These are phyloP conservation scores for Clavariopsis aquatica DNA, from an alignment of 495 filamentous ascomycete genomes.

Conservation along the genomic window DNA sequence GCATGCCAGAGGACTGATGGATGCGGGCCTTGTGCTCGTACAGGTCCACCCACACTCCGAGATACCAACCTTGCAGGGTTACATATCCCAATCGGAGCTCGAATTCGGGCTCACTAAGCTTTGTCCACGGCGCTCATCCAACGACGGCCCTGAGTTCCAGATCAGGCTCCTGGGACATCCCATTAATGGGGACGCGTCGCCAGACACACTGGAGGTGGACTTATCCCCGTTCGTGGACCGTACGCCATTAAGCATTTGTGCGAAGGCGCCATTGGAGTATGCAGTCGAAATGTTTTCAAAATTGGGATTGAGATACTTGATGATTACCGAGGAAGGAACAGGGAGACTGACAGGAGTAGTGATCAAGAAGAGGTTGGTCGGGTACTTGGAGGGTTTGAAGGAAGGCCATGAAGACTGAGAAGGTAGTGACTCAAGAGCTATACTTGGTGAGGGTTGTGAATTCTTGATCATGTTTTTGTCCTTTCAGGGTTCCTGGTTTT, in stretches of 20 bases:
- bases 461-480: no score
- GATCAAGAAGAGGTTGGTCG: conserved; percentile 48
- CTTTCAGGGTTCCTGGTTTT: no score
- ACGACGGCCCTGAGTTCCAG: conserved; percentile 40
- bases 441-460: no score
- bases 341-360: conserved; percentile 44
- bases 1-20: conserved; percentile 54
- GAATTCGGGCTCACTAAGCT: conserved; percentile 52
- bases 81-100: conserved; percentile 57
- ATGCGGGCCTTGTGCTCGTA: conserved; percentile 58
- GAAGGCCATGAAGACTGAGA: conserved; percentile 20
- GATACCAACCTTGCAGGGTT: conserved; percentile 49
- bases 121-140: conserved; percentile 25
- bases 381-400: conserved; percentile 40
- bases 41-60: conserved; percentile 38
- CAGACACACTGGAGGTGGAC: conserved; percentile 44
- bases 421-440: no score
- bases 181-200: conserved; percentile 32
- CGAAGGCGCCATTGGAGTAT: conserved; percentile 58
- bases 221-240: conserved; percentile 55
- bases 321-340: conserved; percentile 52
- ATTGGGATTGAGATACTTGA: conserved; percentile 55
- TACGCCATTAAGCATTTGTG: conserved; percentile 54
- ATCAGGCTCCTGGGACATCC: conserved; percentile 50
- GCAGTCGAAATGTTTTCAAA: conserved; percentile 61